These are phyloP conservation scores for Lavandula angustifolia DNA, from an alignment of 257 asterid genomes.

Conservation along the genomic window DNA sequence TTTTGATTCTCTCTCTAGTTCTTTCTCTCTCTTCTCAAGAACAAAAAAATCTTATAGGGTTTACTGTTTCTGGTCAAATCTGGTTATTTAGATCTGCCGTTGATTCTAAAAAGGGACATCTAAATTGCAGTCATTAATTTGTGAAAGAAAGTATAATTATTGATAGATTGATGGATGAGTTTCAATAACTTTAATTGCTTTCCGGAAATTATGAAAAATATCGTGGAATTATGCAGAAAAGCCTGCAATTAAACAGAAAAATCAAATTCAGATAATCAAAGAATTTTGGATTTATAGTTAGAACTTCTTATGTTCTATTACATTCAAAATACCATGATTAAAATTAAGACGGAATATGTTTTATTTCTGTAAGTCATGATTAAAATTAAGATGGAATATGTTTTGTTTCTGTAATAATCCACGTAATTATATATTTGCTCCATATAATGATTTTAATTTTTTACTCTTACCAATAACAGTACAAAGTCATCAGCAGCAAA, in stretches of 20 bases:
- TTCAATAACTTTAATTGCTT: not conserved
- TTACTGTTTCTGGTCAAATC: constrained; percentile 5
- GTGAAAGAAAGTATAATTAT: not conserved
- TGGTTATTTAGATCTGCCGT: constrained; percentile 2
- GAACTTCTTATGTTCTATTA: no score
- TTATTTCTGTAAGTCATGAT: no score
- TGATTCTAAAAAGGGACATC: not conserved
- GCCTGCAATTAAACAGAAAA: no score
- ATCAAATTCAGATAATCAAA: no score
- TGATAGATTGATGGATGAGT: not conserved
- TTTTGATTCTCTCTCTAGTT: not conserved
- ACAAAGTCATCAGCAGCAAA: constrained; percentile 56
- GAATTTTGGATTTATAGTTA: no score
- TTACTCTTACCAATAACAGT: constrained; percentile 42
- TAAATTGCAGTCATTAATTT: not conserved
- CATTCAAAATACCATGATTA: no score
- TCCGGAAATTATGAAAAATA: no score
- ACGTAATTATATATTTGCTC: no score
- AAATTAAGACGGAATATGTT: no score
- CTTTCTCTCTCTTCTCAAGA: not conserved
- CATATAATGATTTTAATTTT: not conserved
- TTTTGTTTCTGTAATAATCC: no score
- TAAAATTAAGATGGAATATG: no score
- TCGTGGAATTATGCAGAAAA: no score
- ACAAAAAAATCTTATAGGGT: constrained; percentile 23